phyloP scores from a whole-genome alignment of 805 yeast genomes.

The Hanseniaspora vineae region DNA sequence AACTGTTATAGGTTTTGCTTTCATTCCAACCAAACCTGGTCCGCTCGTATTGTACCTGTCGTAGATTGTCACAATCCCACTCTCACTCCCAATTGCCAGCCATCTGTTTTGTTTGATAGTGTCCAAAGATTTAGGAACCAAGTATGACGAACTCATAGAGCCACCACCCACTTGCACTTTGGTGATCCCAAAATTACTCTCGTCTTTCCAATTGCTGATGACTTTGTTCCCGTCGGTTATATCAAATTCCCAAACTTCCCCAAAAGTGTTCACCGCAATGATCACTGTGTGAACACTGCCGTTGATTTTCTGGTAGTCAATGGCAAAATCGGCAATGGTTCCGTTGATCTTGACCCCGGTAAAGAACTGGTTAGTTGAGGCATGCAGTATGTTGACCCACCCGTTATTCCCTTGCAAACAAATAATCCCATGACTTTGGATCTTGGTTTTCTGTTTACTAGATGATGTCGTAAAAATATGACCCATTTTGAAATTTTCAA shows the following conservation, averaged over 20 bases:
- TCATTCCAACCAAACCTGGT: constrained; percentile 15
- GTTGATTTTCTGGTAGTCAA: constrained; percentile 19
- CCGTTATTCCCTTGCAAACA: constrained; percentile 80
- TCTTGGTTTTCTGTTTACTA: background rate
- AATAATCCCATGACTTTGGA: constrained; percentile 25
- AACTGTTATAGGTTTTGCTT: constrained; percentile 19
- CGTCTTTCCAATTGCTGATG: constrained; percentile 67
- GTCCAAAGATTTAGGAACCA: constrained; percentile 11
- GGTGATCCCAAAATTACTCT: constrained; percentile 76
- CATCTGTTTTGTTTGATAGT: constrained; percentile 39
- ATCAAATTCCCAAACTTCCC: constrained; percentile 85
- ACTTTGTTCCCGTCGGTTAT: constrained; percentile 35
- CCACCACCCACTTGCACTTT: constrained; percentile 59
- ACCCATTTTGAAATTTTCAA: constrained; percentile 74
- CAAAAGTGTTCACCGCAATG: constrained; percentile 56
- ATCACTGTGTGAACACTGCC: constrained; percentile 24
- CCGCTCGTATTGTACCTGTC: constrained; percentile 30
- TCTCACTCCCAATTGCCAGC: constrained; percentile 79
- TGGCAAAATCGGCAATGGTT: constrained; percentile 55
- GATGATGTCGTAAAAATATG: constrained; percentile 18
- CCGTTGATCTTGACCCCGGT: constrained; percentile 87
- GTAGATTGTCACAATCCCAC: constrained; percentile 83
- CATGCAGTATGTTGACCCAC: constrained; percentile 74
- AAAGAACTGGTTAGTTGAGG: constrained; percentile 74
- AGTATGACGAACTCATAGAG: constrained; percentile 17